Evolutionary conservation across 768 basidiomycete genomes (phyloP).

Genomic region (Podaxis sp.): DNA sequence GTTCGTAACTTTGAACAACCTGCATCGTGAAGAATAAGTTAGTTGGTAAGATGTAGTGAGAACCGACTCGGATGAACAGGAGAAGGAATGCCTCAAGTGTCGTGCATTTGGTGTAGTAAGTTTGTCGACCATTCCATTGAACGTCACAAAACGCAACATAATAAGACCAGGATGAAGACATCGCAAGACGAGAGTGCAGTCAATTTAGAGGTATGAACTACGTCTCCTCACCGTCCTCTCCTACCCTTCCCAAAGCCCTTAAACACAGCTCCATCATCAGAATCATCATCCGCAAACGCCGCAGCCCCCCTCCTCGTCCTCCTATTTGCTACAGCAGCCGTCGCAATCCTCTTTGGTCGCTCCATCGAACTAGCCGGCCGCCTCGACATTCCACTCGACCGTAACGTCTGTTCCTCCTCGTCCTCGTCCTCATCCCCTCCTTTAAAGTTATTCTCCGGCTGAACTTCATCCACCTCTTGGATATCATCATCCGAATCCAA

Average conservation of each 20-base stretch:
- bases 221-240: neutral
- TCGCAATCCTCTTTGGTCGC: conserved; percentile 15
- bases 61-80: too few relatives aligned
- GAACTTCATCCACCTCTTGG: neutral
- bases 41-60: too few relatives aligned
- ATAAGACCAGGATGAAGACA: too few relatives aligned
- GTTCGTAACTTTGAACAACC: too few relatives aligned
- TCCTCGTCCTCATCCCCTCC: conserved; percentile 24
- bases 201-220: too few relatives aligned
- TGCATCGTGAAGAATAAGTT: too few relatives aligned
- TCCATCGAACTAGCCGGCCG: conserved; percentile 15
- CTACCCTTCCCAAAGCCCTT: conserved; percentile 46
- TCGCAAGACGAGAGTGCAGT: too few relatives aligned
- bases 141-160: too few relatives aligned
- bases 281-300: conserved; percentile 50
- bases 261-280: conserved; percentile 69
- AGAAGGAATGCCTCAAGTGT: too few relatives aligned
- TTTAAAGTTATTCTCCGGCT: conserved; percentile 5
- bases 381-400: conserved; percentile 22
- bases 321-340: conserved; percentile 18
- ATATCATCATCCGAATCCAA: conserved; percentile 45
- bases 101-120: too few relatives aligned
- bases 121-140: too few relatives aligned
- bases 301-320: conserved; percentile 30
- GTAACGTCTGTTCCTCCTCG: conserved; percentile 23